Conservation (phyloP, 352 stramenopile genomes). For the Phytophthora capsici region DNA sequence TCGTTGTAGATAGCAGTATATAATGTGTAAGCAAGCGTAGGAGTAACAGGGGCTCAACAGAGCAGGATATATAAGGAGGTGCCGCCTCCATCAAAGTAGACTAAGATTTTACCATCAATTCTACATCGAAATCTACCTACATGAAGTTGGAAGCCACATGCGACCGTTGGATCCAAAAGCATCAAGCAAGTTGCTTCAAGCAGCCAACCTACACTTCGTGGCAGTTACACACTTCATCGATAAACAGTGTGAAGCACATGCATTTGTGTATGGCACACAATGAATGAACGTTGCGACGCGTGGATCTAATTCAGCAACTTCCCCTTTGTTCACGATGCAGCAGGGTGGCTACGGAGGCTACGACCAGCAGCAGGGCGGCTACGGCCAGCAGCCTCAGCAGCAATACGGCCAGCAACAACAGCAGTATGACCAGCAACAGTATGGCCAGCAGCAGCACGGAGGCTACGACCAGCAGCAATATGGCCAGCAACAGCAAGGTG, state of each 20-base stretch:
- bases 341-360: slow-evolving; percentile 50
- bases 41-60: slow-evolving; percentile 12
- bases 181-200: not conserved
- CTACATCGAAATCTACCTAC: not conserved
- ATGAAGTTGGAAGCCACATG: not conserved
- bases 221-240: not conserved
- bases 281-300: slow-evolving; percentile 11
- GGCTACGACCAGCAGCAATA: slow-evolving; percentile 25
- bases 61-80: slow-evolving; percentile 29
- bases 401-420: slow-evolving; percentile 52
- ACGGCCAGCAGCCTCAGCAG: slow-evolving; percentile 41
- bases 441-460: slow-evolving; percentile 51
- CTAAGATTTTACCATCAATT: slow-evolving; percentile 4
- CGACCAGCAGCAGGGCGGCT: slow-evolving; percentile 51
- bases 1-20: slow-evolving; percentile 11
- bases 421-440: slow-evolving; percentile 38
- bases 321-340: slow-evolving; percentile 47
- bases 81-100: slow-evolving; percentile 9
- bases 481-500: slow-evolving; percentile 36
- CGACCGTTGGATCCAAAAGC: not conserved
- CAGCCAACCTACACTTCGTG: not conserved
- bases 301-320: slow-evolving; percentile 26
- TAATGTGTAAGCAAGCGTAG: slow-evolving; percentile 29
- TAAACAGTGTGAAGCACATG: not conserved
- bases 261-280: slow-evolving; percentile 12